Percentiles rank a stretch among this genome's conserved stretches.
Conservation (phyloP, 345 rosid genomes). For the Salix suchowensis region DNA sequence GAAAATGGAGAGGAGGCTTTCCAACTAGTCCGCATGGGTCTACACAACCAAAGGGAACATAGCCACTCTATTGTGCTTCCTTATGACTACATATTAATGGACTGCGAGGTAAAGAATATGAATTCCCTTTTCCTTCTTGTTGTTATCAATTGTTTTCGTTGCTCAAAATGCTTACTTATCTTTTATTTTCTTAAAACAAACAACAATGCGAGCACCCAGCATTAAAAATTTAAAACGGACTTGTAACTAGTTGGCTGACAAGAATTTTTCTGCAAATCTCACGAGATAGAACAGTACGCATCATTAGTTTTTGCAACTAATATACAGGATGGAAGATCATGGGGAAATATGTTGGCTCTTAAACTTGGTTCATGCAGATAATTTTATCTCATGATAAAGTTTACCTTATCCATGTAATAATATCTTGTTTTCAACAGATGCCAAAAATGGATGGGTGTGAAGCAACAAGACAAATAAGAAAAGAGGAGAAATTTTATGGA, state of each 20-base stretch:
- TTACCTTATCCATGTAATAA: background rate
- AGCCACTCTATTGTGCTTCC: background rate
- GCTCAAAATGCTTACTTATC: background rate
- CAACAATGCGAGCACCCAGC: background rate
- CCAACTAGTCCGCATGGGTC: background rate
- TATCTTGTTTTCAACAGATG: conserved; percentile 13
- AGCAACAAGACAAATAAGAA: conserved; percentile 21
- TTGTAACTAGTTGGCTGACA: background rate
- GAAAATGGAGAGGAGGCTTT: conserved; percentile 20
- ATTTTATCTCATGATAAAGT: background rate
- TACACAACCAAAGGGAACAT: conserved; percentile 1
- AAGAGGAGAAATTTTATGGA: conserved; percentile 7
- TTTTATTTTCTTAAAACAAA: background rate
- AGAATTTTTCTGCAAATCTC: background rate
- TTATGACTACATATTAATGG: conserved; percentile 28
- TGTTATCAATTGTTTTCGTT: background rate
- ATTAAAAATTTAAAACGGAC: too few relatives aligned
- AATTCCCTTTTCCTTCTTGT: background rate
- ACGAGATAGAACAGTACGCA: background rate
- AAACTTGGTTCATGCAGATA: background rate
- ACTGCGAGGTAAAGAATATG: conserved; percentile 14
- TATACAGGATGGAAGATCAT: background rate
- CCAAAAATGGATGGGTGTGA: conserved; percentile 24
- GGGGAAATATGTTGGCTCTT: too few relatives aligned
- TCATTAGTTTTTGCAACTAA: background rate